Base-by-base conservation (phyloP, 1,284 basidiomycete species). In the Heliocybe sulcata region DNA sequence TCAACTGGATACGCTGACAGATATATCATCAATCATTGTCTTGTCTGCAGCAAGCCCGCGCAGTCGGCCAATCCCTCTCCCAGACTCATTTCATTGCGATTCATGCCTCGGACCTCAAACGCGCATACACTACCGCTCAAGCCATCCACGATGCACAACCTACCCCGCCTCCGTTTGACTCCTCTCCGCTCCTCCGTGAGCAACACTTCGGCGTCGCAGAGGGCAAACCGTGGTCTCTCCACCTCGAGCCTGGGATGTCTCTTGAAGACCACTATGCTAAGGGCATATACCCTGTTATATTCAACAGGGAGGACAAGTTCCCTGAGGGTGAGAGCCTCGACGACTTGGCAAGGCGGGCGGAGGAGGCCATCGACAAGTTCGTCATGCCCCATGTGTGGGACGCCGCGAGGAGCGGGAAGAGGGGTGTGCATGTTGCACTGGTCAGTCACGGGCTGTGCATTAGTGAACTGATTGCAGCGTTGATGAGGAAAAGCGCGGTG, bases 401-500 rank as follows among this genome's bases (percentile, higher is more conserved):
- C 16, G 72, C 75, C 0, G 72, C 71, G 42, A 64, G 65, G 38
- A 68, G 72, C 19, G 72, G 70, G 20, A 64, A 57, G 56, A 69
- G 66, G 50, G 72, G 70, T 19, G 66, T 79, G 6, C 82, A 90
- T 61, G 67, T 93, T 35, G 86, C 84, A 1, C 66, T 94, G 48
- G 85, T 92, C 29, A 91, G 90, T 67, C 91, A 94, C 66, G 90
- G 92, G 0, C 68, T 92, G 42, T 87, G 84, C 65, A 86, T 94
- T 42, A 77, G 77, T 53, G 87, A 91, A 67, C 67, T 86, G 20
- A 65, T 87, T 11, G 69, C 73, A 22, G 76, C 76, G 20, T 64
- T 89, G 51, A 60, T 82, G 54, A 71, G 68, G 58, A 72, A 67
- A 59, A 72, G 76, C 57, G 29, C 20, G 27, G 62, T 62, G n/a